Evolutionary conservation across 116 monocot species (phyloP).

Genomic region (Dioscorea cayenensis): DNA sequence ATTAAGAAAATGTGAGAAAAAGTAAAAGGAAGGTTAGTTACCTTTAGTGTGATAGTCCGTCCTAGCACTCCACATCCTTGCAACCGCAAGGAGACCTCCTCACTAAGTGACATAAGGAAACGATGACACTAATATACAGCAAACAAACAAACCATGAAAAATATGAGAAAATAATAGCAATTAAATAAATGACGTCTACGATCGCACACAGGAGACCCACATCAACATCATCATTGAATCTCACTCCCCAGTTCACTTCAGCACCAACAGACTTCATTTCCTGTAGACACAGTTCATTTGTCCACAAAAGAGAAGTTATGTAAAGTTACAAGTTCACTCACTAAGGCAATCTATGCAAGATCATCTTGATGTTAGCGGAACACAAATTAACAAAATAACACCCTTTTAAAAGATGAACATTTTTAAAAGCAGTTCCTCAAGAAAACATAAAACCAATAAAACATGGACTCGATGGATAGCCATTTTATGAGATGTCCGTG

Average conservation of each 20-base stretch:
- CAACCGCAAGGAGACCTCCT: slow-evolving; percentile 80
- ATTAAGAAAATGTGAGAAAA: not conserved
- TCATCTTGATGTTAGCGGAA: too few species aligned
- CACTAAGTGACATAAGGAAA: slow-evolving; percentile 72
- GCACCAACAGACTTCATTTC: slow-evolving; percentile 95
- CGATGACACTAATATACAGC: slow-evolving; percentile 41
- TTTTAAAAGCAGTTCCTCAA: too few species aligned
- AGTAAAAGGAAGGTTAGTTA: slow-evolving; percentile 6
- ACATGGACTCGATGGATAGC: too few species aligned
- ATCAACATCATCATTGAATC: slow-evolving; percentile 61
- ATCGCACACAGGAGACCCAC: slow-evolving; percentile 22
- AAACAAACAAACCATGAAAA: slow-evolving; percentile 3
- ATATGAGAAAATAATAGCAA: not conserved
- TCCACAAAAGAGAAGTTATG: not conserved
- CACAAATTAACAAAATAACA: too few species aligned
- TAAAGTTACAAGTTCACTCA: not conserved
- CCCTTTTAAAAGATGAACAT: too few species aligned
- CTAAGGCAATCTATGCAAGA: not conserved
- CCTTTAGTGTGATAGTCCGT: slow-evolving; percentile 80
- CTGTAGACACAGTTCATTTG: slow-evolving; percentile 28
- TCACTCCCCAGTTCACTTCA: slow-evolving; percentile 97
- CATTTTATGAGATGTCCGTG: too few species aligned
- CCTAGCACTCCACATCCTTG: slow-evolving; percentile 76
- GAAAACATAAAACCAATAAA: too few species aligned
- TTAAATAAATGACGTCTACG: too few species aligned